These are phyloP conservation scores for Aureoboletus auriporus DNA, from an alignment of 768 basidiomycete genomes.

Conservation along the genomic window DNA sequence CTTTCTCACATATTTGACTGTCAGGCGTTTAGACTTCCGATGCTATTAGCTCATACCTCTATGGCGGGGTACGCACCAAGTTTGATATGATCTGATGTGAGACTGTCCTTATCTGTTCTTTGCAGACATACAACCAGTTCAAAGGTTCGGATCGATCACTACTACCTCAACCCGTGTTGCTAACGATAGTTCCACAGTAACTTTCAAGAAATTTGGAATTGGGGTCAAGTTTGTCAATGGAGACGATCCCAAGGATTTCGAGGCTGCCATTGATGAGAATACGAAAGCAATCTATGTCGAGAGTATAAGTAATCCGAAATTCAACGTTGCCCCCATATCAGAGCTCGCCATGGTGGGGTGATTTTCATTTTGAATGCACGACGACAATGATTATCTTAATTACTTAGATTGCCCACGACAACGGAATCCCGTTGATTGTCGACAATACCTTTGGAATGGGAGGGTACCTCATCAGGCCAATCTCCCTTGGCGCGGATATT, in stretches of 20 bases:
- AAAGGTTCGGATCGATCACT: constrained; percentile 38
- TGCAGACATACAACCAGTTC: constrained; percentile 59
- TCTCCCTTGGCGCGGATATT: constrained; percentile 56
- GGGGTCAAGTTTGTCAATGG: constrained; percentile 48
- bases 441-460: constrained; percentile 65
- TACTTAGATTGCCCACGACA: constrained; percentile 51
- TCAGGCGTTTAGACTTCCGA: neutral
- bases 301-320: constrained; percentile 60
- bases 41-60: constrained; percentile 42
- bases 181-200: constrained; percentile 30
- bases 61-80: constrained; percentile 48
- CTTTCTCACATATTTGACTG: neutral
- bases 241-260: constrained; percentile 44
- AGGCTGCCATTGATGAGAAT: constrained; percentile 52
- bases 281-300: constrained; percentile 61
- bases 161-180: neutral
- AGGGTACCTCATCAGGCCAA: constrained; percentile 52
- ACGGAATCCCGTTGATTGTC: constrained; percentile 59
- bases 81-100: neutral
- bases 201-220: constrained; percentile 54
- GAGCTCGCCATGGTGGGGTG: constrained; percentile 49
- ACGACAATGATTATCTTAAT: neutral
- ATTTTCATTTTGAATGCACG: neutral
- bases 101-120: neutral
- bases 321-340: constrained; percentile 50